Percentiles rank a stretch among this genome's conserved stretches.
Conservation (phyloP, 345 rosid species). For the Schrenkiella parvula region DNA sequence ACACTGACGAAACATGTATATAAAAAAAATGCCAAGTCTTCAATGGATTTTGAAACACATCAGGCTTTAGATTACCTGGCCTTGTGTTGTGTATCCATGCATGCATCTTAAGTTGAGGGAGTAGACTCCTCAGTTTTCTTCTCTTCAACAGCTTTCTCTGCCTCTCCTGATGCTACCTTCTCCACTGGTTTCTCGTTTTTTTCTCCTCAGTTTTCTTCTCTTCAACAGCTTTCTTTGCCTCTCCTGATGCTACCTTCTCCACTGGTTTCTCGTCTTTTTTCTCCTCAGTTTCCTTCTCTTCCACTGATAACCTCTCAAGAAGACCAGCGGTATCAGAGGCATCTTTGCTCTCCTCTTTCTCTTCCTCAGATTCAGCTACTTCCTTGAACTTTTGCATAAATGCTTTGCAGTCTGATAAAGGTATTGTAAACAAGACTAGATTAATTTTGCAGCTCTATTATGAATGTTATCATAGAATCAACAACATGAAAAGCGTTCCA, state of each 20-base stretch:
- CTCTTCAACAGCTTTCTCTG: slow-evolving; percentile 29
- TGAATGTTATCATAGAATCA: background rate
- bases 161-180: slow-evolving; percentile 29
- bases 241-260: slow-evolving; percentile 31
- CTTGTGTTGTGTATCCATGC: background rate
- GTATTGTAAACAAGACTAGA: background rate
- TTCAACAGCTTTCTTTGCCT: slow-evolving; percentile 31
- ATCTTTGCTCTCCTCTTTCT: slow-evolving; percentile 59
- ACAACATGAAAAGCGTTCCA: background rate
- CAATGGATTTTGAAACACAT: background rate
- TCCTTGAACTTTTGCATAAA: slow-evolving; percentile 79
- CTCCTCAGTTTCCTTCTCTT: slow-evolving; percentile 50
- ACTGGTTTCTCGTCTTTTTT: slow-evolving; percentile 35
- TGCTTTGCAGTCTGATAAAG: slow-evolving; percentile 64
- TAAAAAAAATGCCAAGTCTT: background rate
- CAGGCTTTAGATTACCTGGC: slow-evolving; percentile 2
- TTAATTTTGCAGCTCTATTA: background rate
- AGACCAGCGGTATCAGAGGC: slow-evolving; percentile 68
- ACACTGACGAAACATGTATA: slow-evolving; percentile 10
- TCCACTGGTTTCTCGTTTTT: slow-evolving; percentile 34
- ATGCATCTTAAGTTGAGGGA: slow-evolving; percentile 43
- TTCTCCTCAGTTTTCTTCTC: slow-evolving; percentile 46
- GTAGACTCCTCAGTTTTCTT: slow-evolving; percentile 48
- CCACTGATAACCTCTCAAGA: slow-evolving; percentile 66
- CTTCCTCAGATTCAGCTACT: slow-evolving; percentile 60